A percentile compares a stretch with the other conserved stretches of the same genome.
Conservation (phyloP, 345 rosid species). For the Ailanthus altissimus region DNA sequence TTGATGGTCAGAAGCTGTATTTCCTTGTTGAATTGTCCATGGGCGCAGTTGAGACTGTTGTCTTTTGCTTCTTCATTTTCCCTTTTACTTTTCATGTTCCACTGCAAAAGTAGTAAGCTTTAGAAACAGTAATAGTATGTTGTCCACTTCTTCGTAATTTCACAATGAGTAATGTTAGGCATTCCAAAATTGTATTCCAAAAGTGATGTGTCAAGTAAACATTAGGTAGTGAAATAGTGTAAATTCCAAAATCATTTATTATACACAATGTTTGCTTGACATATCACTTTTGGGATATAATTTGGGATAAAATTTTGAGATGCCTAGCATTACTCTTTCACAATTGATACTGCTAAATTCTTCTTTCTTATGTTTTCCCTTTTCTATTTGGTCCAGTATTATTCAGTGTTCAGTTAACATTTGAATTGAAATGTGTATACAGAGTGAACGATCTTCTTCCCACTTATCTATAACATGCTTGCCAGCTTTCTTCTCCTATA, state of each 20-base stretch:
- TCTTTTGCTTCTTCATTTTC: background rate
- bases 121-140: background rate
- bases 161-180: too few species aligned
- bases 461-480: background rate
- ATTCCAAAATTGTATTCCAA: too few species aligned
- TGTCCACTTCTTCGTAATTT: background rate
- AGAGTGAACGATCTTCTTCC: background rate
- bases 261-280: too few species aligned
- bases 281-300: too few species aligned
- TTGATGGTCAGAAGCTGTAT: background rate
- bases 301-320: too few species aligned
- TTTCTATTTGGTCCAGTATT: background rate
- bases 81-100: background rate
- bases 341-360: background rate
- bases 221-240: too few species aligned
- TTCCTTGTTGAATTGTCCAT: constrained; percentile 1
- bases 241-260: too few species aligned
- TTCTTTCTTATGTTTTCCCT: background rate
- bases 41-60: background rate
- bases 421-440: background rate
- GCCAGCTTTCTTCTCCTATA: background rate
- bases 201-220: too few species aligned
- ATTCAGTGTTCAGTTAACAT: background rate
- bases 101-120: background rate
- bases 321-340: too few species aligned